Base-by-base conservation (phyloP, 2,329 filamentous ascomycete species). In the Myriosclerotinia scirpicola region DNA sequence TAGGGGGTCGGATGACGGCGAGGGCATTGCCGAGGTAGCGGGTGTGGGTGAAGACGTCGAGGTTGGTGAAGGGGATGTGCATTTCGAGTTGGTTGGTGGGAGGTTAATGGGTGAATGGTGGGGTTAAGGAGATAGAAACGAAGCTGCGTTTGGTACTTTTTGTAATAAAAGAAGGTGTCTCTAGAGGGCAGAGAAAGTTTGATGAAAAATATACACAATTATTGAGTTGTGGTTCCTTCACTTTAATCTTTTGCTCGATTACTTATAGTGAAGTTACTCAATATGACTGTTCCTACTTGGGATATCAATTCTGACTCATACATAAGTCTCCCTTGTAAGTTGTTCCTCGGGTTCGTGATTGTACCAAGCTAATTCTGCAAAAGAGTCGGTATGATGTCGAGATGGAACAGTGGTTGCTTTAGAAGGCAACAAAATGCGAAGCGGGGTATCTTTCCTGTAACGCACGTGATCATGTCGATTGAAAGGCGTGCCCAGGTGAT, bases 1-100 rank as follows among this genome's bases (percentile, higher is more conserved):
- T 70, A 1, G 83, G 84, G 67, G 88, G 79, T 54, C 80, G 79
- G 67, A 89, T 82, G 30, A 89, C 80, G 54, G 85, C 86, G 42
- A 89, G 81, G 2, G 85, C 85, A 73, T 88, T 89, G 68, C 87
- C 87, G 60, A 78, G 75, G 75, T 81, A 85, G 65, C 78, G 80
- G 1, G 77, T 80, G 30, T 76, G 75, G 54, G 84, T 86, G 76
- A 87, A 87, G 77, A 86, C 84, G 74, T 87, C 84, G 52, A 63
- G 52, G 58, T 40, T 66, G 8, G 56, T 62, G 42, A 63, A 77
- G 70, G 9, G 69, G 70, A 12, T 75, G 74, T n/a, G 76, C 75
- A 7, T 77, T 78, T 64, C 78, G 76, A n/a, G 17, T 48, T 26
- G 14, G 8, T 15, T 11, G 20, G 20, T 7, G 4, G 11, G 36